phyloP scores from a whole-genome alignment of 345 rosid genomes.

The Lumnitzera littorea region DNA sequence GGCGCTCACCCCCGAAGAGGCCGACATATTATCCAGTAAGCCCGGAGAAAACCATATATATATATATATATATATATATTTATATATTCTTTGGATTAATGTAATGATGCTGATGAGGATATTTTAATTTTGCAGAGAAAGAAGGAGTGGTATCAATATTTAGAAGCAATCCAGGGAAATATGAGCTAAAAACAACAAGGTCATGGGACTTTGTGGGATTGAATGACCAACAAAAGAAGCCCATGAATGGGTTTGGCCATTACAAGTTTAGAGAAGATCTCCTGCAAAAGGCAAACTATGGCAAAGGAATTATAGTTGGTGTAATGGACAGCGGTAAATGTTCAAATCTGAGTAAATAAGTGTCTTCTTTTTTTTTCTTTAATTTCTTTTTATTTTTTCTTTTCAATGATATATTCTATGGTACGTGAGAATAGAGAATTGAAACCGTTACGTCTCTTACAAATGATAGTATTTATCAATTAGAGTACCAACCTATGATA shows the following conservation, averaged over 20 bases:
- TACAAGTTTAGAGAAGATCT: conserved; percentile 18
- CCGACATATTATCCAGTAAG: conserved; percentile 53
- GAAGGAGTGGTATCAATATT: conserved; percentile 57
- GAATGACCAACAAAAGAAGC: conserved; percentile 13
- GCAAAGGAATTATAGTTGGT: conserved; percentile 63
- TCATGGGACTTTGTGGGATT: conserved; percentile 87
- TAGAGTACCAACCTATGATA: too few species aligned
- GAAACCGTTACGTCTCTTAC: too few species aligned
- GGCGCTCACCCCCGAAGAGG: conserved; percentile 50
- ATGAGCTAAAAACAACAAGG: conserved; percentile 64
- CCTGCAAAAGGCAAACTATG: conserved; percentile 44
- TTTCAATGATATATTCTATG: too few species aligned
- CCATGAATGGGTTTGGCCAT: background rate
- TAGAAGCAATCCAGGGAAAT: conserved; percentile 36
- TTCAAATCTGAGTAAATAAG: background rate
- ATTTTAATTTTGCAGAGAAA: conserved; percentile 23
- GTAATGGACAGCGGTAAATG: conserved; percentile 66
- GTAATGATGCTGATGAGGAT: too few species aligned
- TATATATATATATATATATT: too few species aligned
- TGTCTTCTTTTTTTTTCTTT: too few species aligned
- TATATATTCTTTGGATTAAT: too few species aligned
- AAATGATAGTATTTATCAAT: too few species aligned
- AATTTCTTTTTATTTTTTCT: too few species aligned
- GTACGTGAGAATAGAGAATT: too few species aligned
- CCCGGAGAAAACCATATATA: too few species aligned